Evolutionary conservation across 805 yeast species (phyloP).

Genomic region (Candida tibetensis): DNA sequence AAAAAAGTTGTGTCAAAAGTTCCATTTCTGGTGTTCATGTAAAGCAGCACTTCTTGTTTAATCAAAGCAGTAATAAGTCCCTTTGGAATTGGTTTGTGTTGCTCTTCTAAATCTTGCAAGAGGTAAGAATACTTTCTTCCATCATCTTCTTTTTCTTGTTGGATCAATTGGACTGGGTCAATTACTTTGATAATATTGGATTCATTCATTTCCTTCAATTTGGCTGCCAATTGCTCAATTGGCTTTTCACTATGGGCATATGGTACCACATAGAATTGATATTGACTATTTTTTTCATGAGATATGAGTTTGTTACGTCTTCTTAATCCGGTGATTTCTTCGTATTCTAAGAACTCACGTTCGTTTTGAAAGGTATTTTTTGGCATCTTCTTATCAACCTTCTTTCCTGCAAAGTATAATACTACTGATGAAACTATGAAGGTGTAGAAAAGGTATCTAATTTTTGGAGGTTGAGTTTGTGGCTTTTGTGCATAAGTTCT

Average conservation of each 20-base stretch:
- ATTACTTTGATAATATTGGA: slow-evolving; percentile 36
- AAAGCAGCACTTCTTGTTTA: slow-evolving; percentile 34
- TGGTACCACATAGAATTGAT: slow-evolving; percentile 42
- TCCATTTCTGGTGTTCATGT: slow-evolving; percentile 35
- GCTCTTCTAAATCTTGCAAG: slow-evolving; percentile 41
- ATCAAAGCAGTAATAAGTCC: slow-evolving; percentile 54
- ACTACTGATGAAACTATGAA: slow-evolving; percentile 31
- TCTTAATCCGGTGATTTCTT: slow-evolving; percentile 49
- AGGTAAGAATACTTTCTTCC: slow-evolving; percentile 50
- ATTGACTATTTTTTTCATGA: slow-evolving; percentile 34
- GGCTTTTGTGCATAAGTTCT: not conserved
- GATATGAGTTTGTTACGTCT: slow-evolving; percentile 46
- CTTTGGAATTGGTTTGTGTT: slow-evolving; percentile 30
- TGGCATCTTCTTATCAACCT: slow-evolving; percentile 27
- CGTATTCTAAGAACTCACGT: slow-evolving; percentile 47
- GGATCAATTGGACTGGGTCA: slow-evolving; percentile 51
- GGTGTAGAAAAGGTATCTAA: slow-evolving; percentile 37
- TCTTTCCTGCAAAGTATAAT: slow-evolving; percentile 29
- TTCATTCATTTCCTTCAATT: slow-evolving; percentile 13
- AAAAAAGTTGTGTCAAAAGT: slow-evolving; percentile 47
- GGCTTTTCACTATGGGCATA: slow-evolving; percentile 19
- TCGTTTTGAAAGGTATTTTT: slow-evolving; percentile 42
- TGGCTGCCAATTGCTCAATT: slow-evolving; percentile 18
- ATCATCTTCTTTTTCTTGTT: slow-evolving; percentile 42
- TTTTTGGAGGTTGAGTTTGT: slow-evolving; percentile 21